Evolutionary conservation across 495 filamentous ascomycete species (phyloP), one percentile per base, ranked within the genome.

Genomic region (Lasiosphaeria ovina): DNA sequence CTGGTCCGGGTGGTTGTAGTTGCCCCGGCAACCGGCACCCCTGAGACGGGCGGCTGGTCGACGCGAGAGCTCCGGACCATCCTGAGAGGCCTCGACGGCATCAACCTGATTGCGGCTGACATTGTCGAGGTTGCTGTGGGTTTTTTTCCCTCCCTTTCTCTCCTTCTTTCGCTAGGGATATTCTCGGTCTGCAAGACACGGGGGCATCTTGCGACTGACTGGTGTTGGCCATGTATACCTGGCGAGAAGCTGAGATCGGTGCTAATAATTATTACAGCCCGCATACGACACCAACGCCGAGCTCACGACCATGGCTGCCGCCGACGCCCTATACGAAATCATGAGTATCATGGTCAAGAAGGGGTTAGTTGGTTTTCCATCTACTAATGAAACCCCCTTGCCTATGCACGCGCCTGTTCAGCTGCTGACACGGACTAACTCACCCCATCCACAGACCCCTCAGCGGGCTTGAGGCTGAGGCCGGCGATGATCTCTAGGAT

Each of bases 281-380:
- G 89, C 90, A 3, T 95, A 96, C 71, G 91, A 95, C 70, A 91
- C 90, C 35, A 88, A 87, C 60, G 90, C 88, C 1, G 91, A 96
- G 80, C 87, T 87, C 66, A 96, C 91, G 11, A 91, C 91, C 35
- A 82, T 95, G 74, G 89, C 89, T 8, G 91, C 89, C 3, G 89
- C 91, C 5, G 89, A 94, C 74, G 83, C 87, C 10, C 84, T 87
- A 11, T 96, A 88, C 74, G 91, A 96, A 77, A 88, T 95, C 63
- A 86, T 96, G 79, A 93, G 87, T 32, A 86, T 90, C 65, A 89
- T 92, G 83, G 88, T 92, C 3, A 92, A 90, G 80, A 76, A 75
- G 50, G 76, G 76, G 61, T 59, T 10, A 55, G 61, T 54, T n/a
- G 4, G 36, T n/a, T 8, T 47, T 61, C 33, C 38, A 35, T 54